A percentile compares a stretch with the other conserved stretches of the same genome.
Conservation (phyloP, 1,139 yeast genomes). For the Zygosaccharomyces pseudobailii region DNA sequence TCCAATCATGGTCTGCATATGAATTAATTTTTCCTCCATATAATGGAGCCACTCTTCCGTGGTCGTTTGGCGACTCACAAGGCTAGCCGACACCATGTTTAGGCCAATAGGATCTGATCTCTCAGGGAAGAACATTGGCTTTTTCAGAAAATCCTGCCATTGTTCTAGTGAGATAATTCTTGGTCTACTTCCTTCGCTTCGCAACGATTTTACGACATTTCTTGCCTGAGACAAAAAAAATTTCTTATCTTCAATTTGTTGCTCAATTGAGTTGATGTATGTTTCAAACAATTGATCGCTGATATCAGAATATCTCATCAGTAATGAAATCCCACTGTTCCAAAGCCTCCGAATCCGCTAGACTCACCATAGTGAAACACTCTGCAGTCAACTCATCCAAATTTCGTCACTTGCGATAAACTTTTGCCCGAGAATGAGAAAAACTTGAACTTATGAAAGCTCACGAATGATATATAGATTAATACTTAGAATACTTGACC, state of each 20-base stretch:
- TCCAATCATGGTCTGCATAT: slow-evolving; percentile 12
- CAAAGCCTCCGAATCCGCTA: background rate
- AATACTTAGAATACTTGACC: no score
- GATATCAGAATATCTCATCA: background rate
- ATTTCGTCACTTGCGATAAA: background rate
- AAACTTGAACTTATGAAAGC: no score
- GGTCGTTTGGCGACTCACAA: slow-evolving; percentile 15
- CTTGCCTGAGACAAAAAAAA: slow-evolving; percentile 26
- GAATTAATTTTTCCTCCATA: slow-evolving; percentile 4
- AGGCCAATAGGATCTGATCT: slow-evolving; percentile 33
- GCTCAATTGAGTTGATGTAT: slow-evolving; percentile 21
- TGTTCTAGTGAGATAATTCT: slow-evolving; percentile 3
- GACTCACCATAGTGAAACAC: no score
- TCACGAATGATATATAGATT: no score
- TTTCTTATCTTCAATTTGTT: slow-evolving; percentile 27
- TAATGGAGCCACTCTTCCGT: slow-evolving; percentile 16
- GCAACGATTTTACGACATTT: slow-evolving; percentile 17
- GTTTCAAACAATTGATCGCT: slow-evolving; percentile 8
- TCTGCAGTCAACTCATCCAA: no score
- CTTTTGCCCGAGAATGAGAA: background rate
- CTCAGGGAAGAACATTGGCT: slow-evolving; percentile 29
- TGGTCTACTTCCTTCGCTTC: background rate
- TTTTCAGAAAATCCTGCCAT: slow-evolving; percentile 23
- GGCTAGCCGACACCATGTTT: slow-evolving; percentile 19
- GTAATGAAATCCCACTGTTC: background rate